These are phyloP conservation scores for Euphorbia tirucalli DNA, from an alignment of 345 rosid genomes.

Conservation along the genomic window DNA sequence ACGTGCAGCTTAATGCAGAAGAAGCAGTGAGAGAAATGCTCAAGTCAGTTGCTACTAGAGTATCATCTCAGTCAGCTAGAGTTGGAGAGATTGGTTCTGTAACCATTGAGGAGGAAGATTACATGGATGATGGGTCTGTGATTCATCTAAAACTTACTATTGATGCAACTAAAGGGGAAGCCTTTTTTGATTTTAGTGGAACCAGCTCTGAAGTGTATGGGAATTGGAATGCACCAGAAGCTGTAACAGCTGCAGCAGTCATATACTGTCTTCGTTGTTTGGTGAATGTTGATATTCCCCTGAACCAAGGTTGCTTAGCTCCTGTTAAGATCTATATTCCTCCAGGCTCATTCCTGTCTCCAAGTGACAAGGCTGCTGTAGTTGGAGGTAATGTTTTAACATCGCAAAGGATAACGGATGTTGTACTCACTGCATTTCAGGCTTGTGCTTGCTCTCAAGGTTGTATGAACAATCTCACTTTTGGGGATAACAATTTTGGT, in stretches of 20 bases:
- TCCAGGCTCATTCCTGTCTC: slow-evolving; percentile 79
- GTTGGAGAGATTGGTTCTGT: slow-evolving; percentile 32
- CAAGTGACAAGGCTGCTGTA: slow-evolving; percentile 90
- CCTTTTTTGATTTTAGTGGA: slow-evolving; percentile 77
- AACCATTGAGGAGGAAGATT: slow-evolving; percentile 80
- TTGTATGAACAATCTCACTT: slow-evolving; percentile 97
- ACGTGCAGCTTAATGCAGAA: slow-evolving; percentile 88
- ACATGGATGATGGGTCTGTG: slow-evolving; percentile 90
- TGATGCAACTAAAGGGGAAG: slow-evolving; percentile 72
- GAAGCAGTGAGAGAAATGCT: slow-evolving; percentile 95
- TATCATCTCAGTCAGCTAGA: slow-evolving; percentile 38
- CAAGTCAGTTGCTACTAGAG: slow-evolving; percentile 65
- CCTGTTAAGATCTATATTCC: slow-evolving; percentile 83
- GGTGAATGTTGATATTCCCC: slow-evolving; percentile 89
- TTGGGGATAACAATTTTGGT: slow-evolving; percentile 83
- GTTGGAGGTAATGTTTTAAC: slow-evolving; percentile 98
- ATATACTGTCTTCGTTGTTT: slow-evolving; percentile 90
- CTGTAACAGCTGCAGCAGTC: slow-evolving; percentile 91
- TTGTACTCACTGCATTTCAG: slow-evolving; percentile 77
- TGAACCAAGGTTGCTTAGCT: slow-evolving; percentile 91
- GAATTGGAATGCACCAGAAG: slow-evolving; percentile 98
- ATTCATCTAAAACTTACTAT: slow-evolving; percentile 75
- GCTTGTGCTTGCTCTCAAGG: slow-evolving; percentile 98
- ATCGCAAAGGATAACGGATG: slow-evolving; percentile 89
- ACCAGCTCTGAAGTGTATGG: slow-evolving; percentile 93